These are phyloP conservation scores for Echinosophora koreensis DNA, from an alignment of 306 rosid genomes.

Conservation along the genomic window DNA sequence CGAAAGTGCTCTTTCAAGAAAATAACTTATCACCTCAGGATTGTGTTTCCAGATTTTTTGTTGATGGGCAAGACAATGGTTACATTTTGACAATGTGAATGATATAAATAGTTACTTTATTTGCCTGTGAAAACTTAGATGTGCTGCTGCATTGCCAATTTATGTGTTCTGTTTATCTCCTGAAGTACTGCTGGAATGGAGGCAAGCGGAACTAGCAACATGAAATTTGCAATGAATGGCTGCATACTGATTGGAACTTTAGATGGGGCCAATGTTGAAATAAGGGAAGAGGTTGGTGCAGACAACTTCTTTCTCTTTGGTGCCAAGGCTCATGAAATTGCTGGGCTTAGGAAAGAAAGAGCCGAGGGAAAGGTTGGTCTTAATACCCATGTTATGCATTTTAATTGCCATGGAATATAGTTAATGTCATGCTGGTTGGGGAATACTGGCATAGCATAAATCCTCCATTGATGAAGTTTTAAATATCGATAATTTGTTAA, in stretches of 20 bases:
- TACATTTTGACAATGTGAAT: conserved; percentile 4
- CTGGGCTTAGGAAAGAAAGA: conserved; percentile 90
- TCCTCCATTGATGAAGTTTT: not conserved
- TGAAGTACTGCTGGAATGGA: conserved; percentile 99
- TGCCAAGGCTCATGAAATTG: conserved; percentile 92
- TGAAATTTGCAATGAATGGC: conserved; percentile 98
- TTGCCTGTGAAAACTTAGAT: conserved; percentile 32
- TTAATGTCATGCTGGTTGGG: conserved; percentile 37
- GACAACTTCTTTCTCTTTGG: conserved; percentile 98
- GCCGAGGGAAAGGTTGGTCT: conserved; percentile 89
- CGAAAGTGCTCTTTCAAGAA: not conserved
- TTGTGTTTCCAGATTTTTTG: conserved; percentile 14
- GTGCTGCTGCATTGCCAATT: conserved; percentile 34
- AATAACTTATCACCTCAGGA: conserved; percentile 17
- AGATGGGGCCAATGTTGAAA: conserved; percentile 99
- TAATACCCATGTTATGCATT: conserved; percentile 31
- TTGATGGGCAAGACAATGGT: conserved; percentile 18
- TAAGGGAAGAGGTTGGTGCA: conserved; percentile 92
- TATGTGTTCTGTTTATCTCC: conserved; percentile 15
- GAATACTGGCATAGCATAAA: conserved; percentile 10
- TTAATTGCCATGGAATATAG: conserved; percentile 11
- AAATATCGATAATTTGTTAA: conserved; percentile 11
- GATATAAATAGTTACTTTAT: not conserved
- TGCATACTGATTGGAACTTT: conserved; percentile 94
- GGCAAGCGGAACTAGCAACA: conserved; percentile 99